A percentile compares a stretch with the other conserved stretches of the same genome.
Conservation (phyloP, 768 basidiomycete genomes). For the Mycena chlorophos region DNA sequence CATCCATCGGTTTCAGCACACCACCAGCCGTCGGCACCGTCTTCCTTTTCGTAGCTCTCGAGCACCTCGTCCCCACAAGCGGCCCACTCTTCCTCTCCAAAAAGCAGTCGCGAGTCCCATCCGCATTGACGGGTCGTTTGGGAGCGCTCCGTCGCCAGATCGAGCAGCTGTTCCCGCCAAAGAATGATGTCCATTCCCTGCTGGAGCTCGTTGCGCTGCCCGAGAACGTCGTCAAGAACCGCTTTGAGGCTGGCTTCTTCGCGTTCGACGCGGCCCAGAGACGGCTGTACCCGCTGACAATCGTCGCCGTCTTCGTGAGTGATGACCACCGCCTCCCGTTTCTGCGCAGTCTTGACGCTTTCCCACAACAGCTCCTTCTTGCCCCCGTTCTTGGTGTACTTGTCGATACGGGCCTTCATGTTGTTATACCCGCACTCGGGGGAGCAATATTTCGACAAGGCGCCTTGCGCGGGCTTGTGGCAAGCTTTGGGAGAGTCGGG, state of each 20-base stretch:
- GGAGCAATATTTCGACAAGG: constrained; percentile 90
- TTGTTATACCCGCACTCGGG: constrained; percentile 81
- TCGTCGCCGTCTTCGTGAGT: constrained; percentile 39
- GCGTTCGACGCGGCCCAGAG: constrained; percentile 50
- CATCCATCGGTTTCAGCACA: constrained; percentile 75
- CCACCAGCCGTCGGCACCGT: constrained; percentile 68
- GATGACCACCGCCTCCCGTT: constrained; percentile 67
- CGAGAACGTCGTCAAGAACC: constrained; percentile 57
- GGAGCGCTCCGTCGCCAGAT: constrained; percentile 67
- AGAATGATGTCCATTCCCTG: constrained; percentile 66
- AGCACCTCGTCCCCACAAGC: constrained; percentile 67
- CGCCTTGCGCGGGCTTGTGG: constrained; percentile 76
- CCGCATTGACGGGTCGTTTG: constrained; percentile 74
- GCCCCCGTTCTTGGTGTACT: constrained; percentile 63
- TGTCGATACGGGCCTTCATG: constrained; percentile 64
- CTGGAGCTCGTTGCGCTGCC: constrained; percentile 63
- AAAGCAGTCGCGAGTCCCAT: constrained; percentile 84
- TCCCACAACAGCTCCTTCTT: constrained; percentile 71
- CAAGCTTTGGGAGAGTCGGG: constrained; percentile 69
- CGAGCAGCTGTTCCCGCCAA: constrained; percentile 70
- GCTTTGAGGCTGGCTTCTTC: constrained; percentile 55
- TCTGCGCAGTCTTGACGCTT: constrained; percentile 65
- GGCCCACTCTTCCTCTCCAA: constrained; percentile 77
- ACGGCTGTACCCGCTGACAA: constrained; percentile 32
- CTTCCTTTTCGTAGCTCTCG: constrained; percentile 64